Percentiles rank a stretch among this genome's conserved stretches.
Evolutionary conservation across 2,329 filamentous ascomycete species (phyloP).

Genomic region (Aspergillus ochraceus): DNA sequence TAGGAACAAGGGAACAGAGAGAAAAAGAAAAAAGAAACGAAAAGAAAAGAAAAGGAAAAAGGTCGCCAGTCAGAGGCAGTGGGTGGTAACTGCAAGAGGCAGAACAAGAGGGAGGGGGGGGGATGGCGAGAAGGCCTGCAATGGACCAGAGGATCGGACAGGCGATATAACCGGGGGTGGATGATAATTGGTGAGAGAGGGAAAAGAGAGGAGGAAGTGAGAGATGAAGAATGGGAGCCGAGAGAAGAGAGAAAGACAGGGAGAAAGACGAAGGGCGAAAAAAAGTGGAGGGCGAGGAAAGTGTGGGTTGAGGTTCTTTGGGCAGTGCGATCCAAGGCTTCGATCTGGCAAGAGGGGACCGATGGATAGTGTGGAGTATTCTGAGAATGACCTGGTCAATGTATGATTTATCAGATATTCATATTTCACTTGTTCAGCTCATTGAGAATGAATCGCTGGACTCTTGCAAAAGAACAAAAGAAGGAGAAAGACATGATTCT

Average conservation of each 20-base stretch:
- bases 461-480: too few relatives aligned
- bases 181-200: background rate
- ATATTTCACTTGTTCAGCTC: too few relatives aligned
- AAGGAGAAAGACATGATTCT: conserved; percentile 7
- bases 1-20: too few relatives aligned
- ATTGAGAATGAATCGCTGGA: too few relatives aligned
- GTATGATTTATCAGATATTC: too few relatives aligned
- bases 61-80: background rate
- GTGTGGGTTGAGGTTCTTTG: conserved; percentile 2
- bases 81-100: background rate
- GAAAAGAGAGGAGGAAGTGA: background rate
- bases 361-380: too few relatives aligned
- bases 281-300: background rate
- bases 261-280: background rate
- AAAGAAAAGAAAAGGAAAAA: background rate
- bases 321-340: background rate
- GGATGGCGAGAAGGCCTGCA: background rate
- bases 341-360: background rate
- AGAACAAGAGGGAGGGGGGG: background rate
- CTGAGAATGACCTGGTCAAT: too few relatives aligned
- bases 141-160: background rate
- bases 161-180: conserved; percentile 4
- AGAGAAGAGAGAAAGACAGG: conserved; percentile 4
- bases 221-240: conserved; percentile 4
- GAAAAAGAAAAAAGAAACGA: background rate